These are phyloP conservation scores for Akebia trifoliata DNA, from an alignment of 164 flowering plant species.

Conservation along the genomic window DNA sequence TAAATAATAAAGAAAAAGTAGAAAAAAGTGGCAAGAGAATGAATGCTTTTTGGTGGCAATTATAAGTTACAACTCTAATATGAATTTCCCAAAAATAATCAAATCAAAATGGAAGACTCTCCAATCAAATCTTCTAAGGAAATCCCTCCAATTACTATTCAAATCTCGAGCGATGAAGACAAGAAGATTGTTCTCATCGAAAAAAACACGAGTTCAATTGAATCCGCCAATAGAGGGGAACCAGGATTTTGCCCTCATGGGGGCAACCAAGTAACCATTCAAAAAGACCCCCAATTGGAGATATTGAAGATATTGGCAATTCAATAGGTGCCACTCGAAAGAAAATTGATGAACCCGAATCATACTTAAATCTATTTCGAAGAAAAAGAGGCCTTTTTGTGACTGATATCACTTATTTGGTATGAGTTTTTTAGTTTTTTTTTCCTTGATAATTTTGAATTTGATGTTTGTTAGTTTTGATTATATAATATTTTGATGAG, in stretches of 20 bases:
- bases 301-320: conserved; percentile 55
- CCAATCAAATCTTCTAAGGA: conserved; percentile 5
- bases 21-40: no score
- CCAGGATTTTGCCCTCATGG: conserved; percentile 40
- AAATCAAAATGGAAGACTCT: no score
- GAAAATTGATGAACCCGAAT: conserved; percentile 25
- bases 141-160: conserved; percentile 34
- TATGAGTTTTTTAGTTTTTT: conserved; percentile 9
- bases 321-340: conserved; percentile 26
- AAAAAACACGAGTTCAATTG: conserved; percentile 27
- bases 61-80: no score
- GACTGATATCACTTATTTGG: conserved; percentile 71
- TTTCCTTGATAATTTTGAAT: no score
- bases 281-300: conserved; percentile 6
- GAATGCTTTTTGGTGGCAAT: no score
- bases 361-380: conserved; percentile 49
- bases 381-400: conserved; percentile 51
- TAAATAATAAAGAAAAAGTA: no score
- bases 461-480: conserved; percentile 1
- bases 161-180: no score
- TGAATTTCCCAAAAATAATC: no score
- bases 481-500: neutral
- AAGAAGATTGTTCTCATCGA: conserved; percentile 72
- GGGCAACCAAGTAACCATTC: conserved; percentile 20
- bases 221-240: conserved; percentile 25